A percentile compares a stretch with the other conserved stretches of the same genome.
Conservation (phyloP, 306 rosid genomes). For the Macrotyloma uniflorum region DNA sequence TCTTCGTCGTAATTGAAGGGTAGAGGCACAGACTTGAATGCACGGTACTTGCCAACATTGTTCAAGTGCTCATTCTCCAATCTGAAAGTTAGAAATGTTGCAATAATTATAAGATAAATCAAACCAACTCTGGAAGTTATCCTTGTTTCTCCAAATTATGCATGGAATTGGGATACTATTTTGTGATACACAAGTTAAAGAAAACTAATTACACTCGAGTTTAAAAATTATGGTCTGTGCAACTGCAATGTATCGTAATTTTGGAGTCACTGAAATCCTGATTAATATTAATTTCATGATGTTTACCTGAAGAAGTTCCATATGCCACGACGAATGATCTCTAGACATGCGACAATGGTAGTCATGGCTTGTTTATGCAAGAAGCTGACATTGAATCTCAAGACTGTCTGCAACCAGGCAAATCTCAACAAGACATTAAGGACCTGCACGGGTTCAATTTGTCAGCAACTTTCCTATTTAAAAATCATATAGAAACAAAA, state of each 20-base stretch:
- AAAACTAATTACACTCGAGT: not conserved
- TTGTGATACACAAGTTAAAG: not conserved
- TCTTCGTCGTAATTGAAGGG: conserved; percentile 77
- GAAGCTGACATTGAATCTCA: conserved; percentile 39
- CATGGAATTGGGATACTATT: not conserved
- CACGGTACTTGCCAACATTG: conserved; percentile 81
- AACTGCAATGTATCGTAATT: not conserved
- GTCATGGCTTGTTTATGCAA: conserved; percentile 53
- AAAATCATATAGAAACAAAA: not conserved
- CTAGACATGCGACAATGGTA: conserved; percentile 55
- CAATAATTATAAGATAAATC: not conserved
- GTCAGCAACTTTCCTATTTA: not conserved
- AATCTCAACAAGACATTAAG: conserved; percentile 70
- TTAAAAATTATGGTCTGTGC: not conserved
- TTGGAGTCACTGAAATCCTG: not conserved
- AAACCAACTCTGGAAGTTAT: not conserved
- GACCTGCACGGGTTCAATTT: conserved; percentile 47
- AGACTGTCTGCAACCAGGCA: conserved; percentile 72
- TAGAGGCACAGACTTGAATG: conserved; percentile 75
- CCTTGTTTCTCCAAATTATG: not conserved
- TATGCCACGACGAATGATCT: conserved; percentile 75
- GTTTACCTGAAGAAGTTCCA: conserved; percentile 78
- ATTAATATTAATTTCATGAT: not conserved
- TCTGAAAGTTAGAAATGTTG: conserved; percentile 39
- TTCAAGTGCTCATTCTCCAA: conserved; percentile 82